Percentiles rank a stretch among this genome's conserved stretches.
Evolutionary conservation across 176 grass and related monocot species (phyloP).

Genomic region (Alopecurus myosuroides): DNA sequence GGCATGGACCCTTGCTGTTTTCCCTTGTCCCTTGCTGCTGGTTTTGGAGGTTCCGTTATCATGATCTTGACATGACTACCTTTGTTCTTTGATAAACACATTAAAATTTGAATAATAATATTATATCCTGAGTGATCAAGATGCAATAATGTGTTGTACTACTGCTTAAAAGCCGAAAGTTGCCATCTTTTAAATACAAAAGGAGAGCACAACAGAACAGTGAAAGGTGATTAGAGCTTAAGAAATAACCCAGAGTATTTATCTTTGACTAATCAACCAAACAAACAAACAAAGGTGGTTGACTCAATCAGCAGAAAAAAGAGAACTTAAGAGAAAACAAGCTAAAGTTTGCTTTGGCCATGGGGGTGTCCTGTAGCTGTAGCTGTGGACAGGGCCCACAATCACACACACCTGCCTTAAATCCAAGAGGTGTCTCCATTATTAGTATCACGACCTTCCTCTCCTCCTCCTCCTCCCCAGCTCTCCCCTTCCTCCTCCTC

Average conservation of each 20-base stretch:
- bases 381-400: not conserved
- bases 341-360: not conserved
- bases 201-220: not conserved
- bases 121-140: not conserved
- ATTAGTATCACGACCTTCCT: not conserved
- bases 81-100: not conserved
- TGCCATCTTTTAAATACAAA: not conserved
- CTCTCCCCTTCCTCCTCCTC: not conserved
- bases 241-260: not conserved
- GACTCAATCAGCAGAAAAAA: not conserved
- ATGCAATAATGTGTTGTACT: not conserved
- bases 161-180: not conserved
- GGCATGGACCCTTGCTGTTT: not conserved
- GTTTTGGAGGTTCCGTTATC: not conserved
- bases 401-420: slow-evolving; percentile 18
- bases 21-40: not conserved
- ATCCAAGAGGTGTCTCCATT: slow-evolving; percentile 17
- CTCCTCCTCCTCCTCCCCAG: not conserved
- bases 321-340: not conserved
- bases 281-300: slow-evolving; percentile 21
- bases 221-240: not conserved
- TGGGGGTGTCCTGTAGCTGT: not conserved
- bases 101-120: not conserved
- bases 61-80: not conserved
- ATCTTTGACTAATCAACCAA: not conserved